phyloP scores from a whole-genome alignment of 2,329 filamentous ascomycete genomes.

The Fusarium tanahbumbuense region DNA sequence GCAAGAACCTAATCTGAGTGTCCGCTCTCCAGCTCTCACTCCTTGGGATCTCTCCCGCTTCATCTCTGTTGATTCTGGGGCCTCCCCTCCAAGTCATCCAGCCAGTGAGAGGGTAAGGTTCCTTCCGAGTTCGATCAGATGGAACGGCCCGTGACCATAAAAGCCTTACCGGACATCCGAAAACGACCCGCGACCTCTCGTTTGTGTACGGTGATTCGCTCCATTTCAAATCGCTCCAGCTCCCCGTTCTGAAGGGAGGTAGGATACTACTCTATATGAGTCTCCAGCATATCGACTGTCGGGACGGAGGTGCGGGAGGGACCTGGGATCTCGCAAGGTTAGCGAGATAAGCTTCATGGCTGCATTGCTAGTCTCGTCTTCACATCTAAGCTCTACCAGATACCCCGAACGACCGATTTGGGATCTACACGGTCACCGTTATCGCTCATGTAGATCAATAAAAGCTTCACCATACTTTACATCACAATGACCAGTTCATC shows the following conservation, averaged over 20 bases:
- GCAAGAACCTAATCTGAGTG: neutral
- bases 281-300: too few relatives aligned
- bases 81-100: too few relatives aligned
- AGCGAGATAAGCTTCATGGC: neutral
- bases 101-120: too few relatives aligned
- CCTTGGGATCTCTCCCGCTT: neutral
- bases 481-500: neutral
- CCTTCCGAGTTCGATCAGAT: too few relatives aligned
- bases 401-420: neutral
- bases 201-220: too few relatives aligned
- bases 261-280: too few relatives aligned
- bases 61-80: too few relatives aligned
- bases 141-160: too few relatives aligned
- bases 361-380: neutral
- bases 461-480: accelerated
- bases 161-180: too few relatives aligned
- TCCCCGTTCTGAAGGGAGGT: accelerated
- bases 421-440: neutral
- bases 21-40: neutral
- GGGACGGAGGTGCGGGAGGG: accelerated
- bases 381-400: neutral
- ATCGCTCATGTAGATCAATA: neutral
- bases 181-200: too few relatives aligned
- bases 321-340: neutral
- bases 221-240: too few relatives aligned